Evolutionary conservation across 2,329 filamentous ascomycete genomes (phyloP).

Genomic region (Mollisia scopiformis): DNA sequence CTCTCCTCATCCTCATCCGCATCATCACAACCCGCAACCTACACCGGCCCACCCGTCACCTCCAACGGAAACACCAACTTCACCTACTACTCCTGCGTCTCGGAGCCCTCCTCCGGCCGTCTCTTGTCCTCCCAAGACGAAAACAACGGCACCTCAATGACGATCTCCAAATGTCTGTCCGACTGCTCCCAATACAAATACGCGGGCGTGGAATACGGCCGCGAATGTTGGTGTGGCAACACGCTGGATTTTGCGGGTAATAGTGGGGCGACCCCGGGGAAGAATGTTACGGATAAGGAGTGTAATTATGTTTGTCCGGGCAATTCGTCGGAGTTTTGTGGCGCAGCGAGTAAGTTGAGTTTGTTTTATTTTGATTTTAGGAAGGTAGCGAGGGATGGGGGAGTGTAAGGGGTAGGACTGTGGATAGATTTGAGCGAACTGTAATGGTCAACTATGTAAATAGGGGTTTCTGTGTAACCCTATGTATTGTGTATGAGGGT

Average conservation of each 20-base stretch:
- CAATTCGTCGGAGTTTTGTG: slow-evolving; percentile 37
- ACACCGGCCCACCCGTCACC: slow-evolving; percentile 28
- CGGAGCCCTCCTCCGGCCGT: slow-evolving; percentile 29
- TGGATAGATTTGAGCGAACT: neutral
- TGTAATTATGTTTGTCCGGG: slow-evolving; percentile 27
- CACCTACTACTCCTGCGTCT: slow-evolving; percentile 34
- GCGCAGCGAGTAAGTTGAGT: slow-evolving; percentile 31
- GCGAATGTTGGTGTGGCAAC: slow-evolving; percentile 46
- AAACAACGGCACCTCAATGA: slow-evolving; percentile 36
- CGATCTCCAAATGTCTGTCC: slow-evolving; percentile 35
- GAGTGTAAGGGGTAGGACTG: neutral
- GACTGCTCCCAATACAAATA: slow-evolving; percentile 38
- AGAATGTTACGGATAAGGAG: slow-evolving; percentile 20
- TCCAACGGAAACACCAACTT: slow-evolving; percentile 35
- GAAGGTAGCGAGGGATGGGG: slow-evolving; percentile 21
- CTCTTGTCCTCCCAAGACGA: slow-evolving; percentile 25
- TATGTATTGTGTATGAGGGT: no score
- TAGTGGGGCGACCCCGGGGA: slow-evolving; percentile 6
- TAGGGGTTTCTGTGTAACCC: no score
- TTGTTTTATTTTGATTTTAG: slow-evolving; percentile 28
- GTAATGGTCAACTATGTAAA: no score
- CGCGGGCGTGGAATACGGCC: slow-evolving; percentile 43
- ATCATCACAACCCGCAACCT: slow-evolving; percentile 13
- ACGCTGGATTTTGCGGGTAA: slow-evolving; percentile 19
- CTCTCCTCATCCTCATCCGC: slow-evolving; percentile 9